These are phyloP conservation scores for Albophoma yamanashiensis DNA, from an alignment of 2,329 filamentous ascomycete genomes.

Conservation along the genomic window DNA sequence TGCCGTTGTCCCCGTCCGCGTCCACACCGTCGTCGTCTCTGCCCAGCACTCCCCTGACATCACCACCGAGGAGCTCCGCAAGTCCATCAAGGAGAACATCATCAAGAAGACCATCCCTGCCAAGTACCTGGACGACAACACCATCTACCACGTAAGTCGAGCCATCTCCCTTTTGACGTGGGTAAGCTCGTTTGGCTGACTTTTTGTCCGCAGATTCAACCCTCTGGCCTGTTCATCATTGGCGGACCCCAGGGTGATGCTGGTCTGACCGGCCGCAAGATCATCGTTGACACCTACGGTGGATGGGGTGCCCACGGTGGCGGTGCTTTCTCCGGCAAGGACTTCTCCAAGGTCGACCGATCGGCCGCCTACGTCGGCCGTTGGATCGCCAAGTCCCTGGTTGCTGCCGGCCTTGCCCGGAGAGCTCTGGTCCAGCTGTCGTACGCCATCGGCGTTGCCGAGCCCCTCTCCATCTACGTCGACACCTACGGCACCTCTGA, in stretches of 20 bases:
- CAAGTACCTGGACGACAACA: conserved; percentile 85
- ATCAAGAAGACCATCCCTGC: conserved; percentile 89
- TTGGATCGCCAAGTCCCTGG: conserved; percentile 98
- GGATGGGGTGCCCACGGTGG: conserved; percentile 99
- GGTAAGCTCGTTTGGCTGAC: conserved; percentile 2
- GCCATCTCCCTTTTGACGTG: not conserved
- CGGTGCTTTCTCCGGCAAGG: conserved; percentile 99
- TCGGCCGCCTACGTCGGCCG: conserved; percentile 94
- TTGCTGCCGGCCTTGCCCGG: conserved; percentile 78
- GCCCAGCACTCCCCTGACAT: conserved; percentile 88
- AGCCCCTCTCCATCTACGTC: conserved; percentile 96
- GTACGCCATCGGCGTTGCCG: conserved; percentile 97
- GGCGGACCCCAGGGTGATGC: conserved; percentile 98
- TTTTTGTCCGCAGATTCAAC: conserved; percentile 58
- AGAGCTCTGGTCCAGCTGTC: conserved; percentile 95
- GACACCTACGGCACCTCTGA: conserved; percentile 93
- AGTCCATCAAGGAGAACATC: conserved; percentile 95
- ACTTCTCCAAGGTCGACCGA: conserved; percentile 99
- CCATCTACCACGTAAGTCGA: conserved; percentile 77
- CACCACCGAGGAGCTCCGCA: conserved; percentile 81
- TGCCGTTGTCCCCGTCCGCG: conserved; percentile 82
- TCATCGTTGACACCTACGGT: conserved; percentile 99
- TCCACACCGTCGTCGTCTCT: conserved; percentile 94
- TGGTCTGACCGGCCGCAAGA: conserved; percentile 97
- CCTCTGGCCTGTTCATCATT: conserved; percentile 97